Conservation (phyloP, 108 stramenopile genomes). For the Stephanodiscus minutulus region DNA sequence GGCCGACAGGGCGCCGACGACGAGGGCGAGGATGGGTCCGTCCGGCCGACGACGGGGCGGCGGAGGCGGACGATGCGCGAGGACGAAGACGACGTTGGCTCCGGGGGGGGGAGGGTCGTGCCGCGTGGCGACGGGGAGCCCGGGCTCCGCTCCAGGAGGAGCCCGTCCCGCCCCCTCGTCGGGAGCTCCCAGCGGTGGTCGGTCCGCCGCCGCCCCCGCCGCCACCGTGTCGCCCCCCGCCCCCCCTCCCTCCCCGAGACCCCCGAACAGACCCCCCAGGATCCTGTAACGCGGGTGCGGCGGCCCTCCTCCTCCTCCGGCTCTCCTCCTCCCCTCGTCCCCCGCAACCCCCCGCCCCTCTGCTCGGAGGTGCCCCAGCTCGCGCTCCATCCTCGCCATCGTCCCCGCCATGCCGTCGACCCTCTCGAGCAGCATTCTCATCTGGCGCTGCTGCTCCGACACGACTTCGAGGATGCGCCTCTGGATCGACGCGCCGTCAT, state of each 20-base stretch:
- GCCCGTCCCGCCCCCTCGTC: no score
- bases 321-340: neutral
- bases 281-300: neutral
- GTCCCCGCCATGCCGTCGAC: constrained; percentile 29
- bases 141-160: no score
- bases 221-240: no score
- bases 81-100: neutral
- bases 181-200: no score
- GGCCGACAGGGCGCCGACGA: neutral
- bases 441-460: constrained; percentile 24
- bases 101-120: constrained; percentile 2
- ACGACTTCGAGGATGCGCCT: constrained; percentile 24
- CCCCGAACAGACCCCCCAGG: no score
- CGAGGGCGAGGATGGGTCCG: constrained; percentile 29
- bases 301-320: neutral
- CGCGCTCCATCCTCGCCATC: constrained; percentile 29
- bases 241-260: no score
- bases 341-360: neutral
- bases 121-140: no score
- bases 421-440: constrained; percentile 24
- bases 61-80: neutral
- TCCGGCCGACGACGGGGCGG: constrained; percentile 3
- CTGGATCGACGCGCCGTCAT: constrained; percentile 1
- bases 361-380: constrained; percentile 25
- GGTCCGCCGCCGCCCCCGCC: no score